Evolutionary conservation across 1,284 basidiomycete genomes (phyloP).

Genomic region (Blastosporella zonata): DNA sequence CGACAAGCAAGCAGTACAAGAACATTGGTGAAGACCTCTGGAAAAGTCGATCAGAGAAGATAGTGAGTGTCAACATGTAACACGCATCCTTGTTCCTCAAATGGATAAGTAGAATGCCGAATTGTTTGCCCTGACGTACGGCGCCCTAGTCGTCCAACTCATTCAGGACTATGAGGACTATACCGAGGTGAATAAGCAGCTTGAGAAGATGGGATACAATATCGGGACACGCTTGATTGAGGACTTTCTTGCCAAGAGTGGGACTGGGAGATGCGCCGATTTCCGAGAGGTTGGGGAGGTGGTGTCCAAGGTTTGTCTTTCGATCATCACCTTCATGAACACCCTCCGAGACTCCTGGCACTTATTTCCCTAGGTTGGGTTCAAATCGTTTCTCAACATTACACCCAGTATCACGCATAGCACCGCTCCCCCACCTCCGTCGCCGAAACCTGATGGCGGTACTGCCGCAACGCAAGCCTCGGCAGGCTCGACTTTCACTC

Average conservation of each 20-base stretch:
- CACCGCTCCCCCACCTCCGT: slow-evolving; percentile 43
- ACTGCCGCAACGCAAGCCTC: slow-evolving; percentile 34
- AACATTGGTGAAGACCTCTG: slow-evolving; percentile 86
- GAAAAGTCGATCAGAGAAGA: slow-evolving; percentile 89
- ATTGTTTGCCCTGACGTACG: slow-evolving; percentile 96
- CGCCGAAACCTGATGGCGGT: slow-evolving; percentile 44
- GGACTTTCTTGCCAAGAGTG: slow-evolving; percentile 93
- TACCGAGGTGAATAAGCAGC: slow-evolving; percentile 80
- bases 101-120: slow-evolving; percentile 83
- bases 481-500: slow-evolving; percentile 65
- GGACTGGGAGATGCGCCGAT: slow-evolving; percentile 81
- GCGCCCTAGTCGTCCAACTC: slow-evolving; percentile 95
- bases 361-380: slow-evolving; percentile 73
- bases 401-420: slow-evolving; percentile 81
- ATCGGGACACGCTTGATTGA: slow-evolving; percentile 97
- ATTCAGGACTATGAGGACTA: slow-evolving; percentile 99
- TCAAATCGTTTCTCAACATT: slow-evolving; percentile 97
- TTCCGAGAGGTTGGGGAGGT: slow-evolving; percentile 95
- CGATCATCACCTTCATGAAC: background rate
- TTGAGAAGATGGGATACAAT: slow-evolving; percentile 96
- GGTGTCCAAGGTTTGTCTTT: slow-evolving; percentile 70
- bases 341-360: slow-evolving; percentile 3
- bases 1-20: slow-evolving; percentile 78
- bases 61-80: slow-evolving; percentile 48
- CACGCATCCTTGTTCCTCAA: slow-evolving; percentile 5